Percentiles rank a stretch among this genome's conserved stretches.
Evolutionary conservation across 1,139 yeast species (phyloP).

Genomic region (Geotrichum klebahnii): DNA sequence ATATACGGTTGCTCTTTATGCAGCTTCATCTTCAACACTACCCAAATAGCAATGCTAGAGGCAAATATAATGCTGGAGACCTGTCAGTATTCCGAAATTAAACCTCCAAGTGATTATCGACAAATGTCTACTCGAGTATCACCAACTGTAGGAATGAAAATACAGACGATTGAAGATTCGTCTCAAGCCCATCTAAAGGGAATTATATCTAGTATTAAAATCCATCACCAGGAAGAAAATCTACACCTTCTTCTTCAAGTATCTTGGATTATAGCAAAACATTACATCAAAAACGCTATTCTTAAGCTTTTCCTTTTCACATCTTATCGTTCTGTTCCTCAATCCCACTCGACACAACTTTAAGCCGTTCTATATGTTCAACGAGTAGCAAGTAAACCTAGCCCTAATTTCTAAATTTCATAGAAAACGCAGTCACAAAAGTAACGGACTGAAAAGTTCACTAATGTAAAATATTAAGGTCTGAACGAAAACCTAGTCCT

Average conservation of each 20-base stretch:
- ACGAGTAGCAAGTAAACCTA: not conserved
- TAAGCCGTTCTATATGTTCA: not conserved
- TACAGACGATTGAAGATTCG: not conserved
- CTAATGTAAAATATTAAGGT: not conserved
- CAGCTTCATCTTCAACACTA: not conserved
- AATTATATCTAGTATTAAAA: not conserved
- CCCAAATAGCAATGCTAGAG: not conserved
- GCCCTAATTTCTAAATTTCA: not conserved
- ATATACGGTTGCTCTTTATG: not conserved
- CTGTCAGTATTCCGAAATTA: not conserved
- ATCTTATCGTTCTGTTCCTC: not conserved
- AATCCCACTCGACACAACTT: not conserved
- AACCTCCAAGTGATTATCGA: not conserved
- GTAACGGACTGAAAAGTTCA: not conserved
- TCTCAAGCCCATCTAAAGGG: not conserved
- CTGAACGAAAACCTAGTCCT: not conserved
- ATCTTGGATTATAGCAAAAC: not conserved
- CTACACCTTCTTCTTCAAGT: not conserved
- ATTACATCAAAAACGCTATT: not conserved
- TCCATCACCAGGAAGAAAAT: not conserved
- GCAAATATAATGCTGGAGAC: not conserved
- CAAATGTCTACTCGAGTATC: not conserved
- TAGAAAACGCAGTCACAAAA: slow-evolving; percentile 13
- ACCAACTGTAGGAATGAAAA: too few relatives aligned
- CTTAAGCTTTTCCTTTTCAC: not conserved